Evolutionary conservation across 2,329 filamentous ascomycete species (phyloP).

Genomic region (Phialocephala subalpina): DNA sequence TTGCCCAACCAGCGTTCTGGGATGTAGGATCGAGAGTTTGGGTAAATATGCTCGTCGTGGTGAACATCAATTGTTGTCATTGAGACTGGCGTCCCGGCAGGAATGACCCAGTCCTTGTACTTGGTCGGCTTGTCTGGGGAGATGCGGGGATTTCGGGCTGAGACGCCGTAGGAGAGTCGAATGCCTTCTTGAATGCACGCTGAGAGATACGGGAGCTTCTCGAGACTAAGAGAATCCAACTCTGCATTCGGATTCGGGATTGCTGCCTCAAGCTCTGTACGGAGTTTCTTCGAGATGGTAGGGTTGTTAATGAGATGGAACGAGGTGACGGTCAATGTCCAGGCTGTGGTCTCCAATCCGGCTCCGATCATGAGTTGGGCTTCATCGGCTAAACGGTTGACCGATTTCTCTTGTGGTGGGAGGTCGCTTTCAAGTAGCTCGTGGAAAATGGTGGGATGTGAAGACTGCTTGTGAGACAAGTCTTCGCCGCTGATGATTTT

Average conservation of each 20-base stretch:
- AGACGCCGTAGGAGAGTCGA: neutral
- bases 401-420: slow-evolving; percentile 47
- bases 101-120: neutral
- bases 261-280: neutral
- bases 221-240: neutral
- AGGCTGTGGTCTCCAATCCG: slow-evolving; percentile 48
- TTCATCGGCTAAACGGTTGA: slow-evolving; percentile 47
- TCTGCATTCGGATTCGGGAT: neutral
- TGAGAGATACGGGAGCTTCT: neutral
- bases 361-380: slow-evolving; percentile 47
- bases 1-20: neutral
- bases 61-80: neutral
- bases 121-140: neutral
- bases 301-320: neutral
- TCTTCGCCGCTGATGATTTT: neutral
- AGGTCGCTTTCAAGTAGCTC: slow-evolving; percentile 45
- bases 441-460: slow-evolving; percentile 21
- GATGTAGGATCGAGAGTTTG: neutral
- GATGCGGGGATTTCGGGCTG: neutral
- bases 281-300: neutral
- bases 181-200: neutral
- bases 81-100: neutral
- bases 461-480: neutral
- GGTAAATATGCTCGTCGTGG: neutral
- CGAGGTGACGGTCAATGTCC: neutral